phyloP scores from a whole-genome alignment of 1,284 basidiomycete species.

The Cutaneotrichosporon cutaneum region DNA sequence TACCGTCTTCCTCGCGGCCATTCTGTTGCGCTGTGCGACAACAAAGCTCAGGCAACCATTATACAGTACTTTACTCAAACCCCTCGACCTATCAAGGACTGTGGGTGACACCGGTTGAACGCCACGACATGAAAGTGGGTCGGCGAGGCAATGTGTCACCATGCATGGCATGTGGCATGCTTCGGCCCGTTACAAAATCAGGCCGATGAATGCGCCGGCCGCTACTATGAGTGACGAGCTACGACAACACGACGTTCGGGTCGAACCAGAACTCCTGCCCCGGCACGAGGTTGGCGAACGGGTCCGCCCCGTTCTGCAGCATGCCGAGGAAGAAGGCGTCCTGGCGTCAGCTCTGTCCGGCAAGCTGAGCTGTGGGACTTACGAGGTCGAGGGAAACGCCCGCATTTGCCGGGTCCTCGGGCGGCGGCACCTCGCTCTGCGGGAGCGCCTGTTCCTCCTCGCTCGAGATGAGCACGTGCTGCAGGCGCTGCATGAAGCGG shows the following conservation, averaged over 20 bases:
- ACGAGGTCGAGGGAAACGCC: conserved; percentile 10
- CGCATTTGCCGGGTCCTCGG: not conserved
- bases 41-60: too few species aligned
- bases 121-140: too few species aligned
- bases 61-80: too few species aligned
- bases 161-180: too few species aligned
- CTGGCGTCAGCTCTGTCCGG: not conserved
- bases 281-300: not conserved
- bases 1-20: too few species aligned
- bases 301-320: conserved; percentile 11
- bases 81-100: too few species aligned
- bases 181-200: not conserved
- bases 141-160: too few species aligned
- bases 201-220: not conserved
- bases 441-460: not conserved
- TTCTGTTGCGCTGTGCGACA: too few species aligned
- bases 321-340: conserved; percentile 20
- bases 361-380: not conserved
- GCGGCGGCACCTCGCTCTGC: not conserved
- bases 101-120: too few species aligned
- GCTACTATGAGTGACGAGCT: not conserved
- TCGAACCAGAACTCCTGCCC: conserved; percentile 17
- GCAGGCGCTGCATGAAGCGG: conserved; percentile 21
- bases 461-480: conserved; percentile 5
- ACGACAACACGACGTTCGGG: conserved; percentile 5